Evolutionary conservation across 208 protist species (phyloP).

Genomic region (Leishmania tropica): DNA sequence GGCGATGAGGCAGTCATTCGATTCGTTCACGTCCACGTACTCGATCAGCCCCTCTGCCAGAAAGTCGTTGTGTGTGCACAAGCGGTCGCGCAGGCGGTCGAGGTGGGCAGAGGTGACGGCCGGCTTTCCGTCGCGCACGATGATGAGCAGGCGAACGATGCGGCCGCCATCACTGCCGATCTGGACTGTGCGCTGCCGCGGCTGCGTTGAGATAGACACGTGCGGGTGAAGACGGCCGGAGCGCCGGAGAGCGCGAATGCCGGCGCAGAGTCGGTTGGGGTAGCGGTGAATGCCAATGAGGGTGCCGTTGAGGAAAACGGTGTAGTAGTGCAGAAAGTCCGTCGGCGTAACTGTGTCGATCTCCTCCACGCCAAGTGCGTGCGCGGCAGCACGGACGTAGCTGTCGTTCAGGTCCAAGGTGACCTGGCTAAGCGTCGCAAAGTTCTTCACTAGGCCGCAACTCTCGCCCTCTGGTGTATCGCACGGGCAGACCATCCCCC

Average conservation of each 20-base stretch:
- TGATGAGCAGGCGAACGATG: slow-evolving; percentile 79
- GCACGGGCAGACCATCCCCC: slow-evolving; percentile 99
- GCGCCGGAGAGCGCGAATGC: slow-evolving; percentile 73
- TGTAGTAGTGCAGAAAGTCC: slow-evolving; percentile 76
- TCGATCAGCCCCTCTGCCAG: slow-evolving; percentile 96
- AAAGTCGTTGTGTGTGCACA: slow-evolving; percentile 89
- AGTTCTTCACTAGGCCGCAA: slow-evolving; percentile 99
- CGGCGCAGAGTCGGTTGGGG: slow-evolving; percentile 73
- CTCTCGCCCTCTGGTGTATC: slow-evolving; percentile 99
- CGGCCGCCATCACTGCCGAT: slow-evolving; percentile 90
- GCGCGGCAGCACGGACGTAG: slow-evolving; percentile 68
- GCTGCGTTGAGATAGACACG: slow-evolving; percentile 83
- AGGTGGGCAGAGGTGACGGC: slow-evolving; percentile 67
- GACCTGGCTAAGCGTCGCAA: slow-evolving; percentile 98
- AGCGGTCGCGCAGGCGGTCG: slow-evolving; percentile 48
- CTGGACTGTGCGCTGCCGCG: slow-evolving; percentile 78
- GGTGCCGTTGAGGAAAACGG: slow-evolving; percentile 84
- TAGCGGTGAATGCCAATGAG: slow-evolving; percentile 90
- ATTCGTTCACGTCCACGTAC: slow-evolving; percentile 99
- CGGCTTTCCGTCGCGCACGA: slow-evolving; percentile 64
- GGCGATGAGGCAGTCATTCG: slow-evolving; percentile 97
- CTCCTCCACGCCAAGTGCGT: slow-evolving; percentile 87
- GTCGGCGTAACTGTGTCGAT: slow-evolving; percentile 72
- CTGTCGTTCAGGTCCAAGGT: slow-evolving; percentile 96
- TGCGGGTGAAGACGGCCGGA: slow-evolving; percentile 83